Conservation (phyloP, 768 basidiomycete genomes). For the Leucosporidium yakuticum region DNA sequence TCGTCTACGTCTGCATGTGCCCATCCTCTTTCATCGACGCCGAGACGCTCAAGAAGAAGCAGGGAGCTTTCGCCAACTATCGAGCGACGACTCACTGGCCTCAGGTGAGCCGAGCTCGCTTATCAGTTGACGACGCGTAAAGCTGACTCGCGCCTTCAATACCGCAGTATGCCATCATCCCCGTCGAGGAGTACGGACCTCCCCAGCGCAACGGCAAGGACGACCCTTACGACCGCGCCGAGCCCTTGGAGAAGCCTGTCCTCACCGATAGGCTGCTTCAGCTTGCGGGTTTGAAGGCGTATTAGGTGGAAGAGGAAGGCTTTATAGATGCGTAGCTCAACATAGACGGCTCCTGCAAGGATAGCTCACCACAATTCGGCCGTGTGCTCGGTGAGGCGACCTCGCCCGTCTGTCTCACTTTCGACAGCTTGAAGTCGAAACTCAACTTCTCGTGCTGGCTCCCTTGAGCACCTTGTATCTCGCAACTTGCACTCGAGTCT, state of each 20-base stretch:
- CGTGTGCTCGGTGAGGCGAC: too few species aligned
- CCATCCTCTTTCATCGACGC: background rate
- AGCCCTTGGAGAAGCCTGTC: constrained; percentile 2
- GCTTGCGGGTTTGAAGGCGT: background rate
- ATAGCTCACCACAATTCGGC: background rate
- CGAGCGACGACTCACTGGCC: constrained; percentile 17
- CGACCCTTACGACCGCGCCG: background rate
- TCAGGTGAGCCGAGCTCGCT: background rate
- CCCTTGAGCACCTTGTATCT: too few species aligned
- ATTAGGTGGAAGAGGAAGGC: background rate
- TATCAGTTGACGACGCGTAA: background rate
- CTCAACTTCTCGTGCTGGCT: background rate
- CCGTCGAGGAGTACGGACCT: background rate
- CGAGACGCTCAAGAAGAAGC: background rate
- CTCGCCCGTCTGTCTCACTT: too few species aligned
- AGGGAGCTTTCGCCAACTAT: background rate
- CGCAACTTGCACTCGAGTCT: too few species aligned
- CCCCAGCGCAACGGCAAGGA: background rate
- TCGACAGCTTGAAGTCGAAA: too few species aligned
- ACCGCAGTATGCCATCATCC: background rate
- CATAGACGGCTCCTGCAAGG: background rate
- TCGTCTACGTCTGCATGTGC: constrained; percentile 14
- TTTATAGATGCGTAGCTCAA: background rate
- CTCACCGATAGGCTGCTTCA: background rate
- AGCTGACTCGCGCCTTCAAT: background rate